Percentiles rank a stretch among this genome's conserved stretches.
phyloP scores from a whole-genome alignment of 2,329 filamentous ascomycete genomes.

The Karstenula rhodostoma region DNA sequence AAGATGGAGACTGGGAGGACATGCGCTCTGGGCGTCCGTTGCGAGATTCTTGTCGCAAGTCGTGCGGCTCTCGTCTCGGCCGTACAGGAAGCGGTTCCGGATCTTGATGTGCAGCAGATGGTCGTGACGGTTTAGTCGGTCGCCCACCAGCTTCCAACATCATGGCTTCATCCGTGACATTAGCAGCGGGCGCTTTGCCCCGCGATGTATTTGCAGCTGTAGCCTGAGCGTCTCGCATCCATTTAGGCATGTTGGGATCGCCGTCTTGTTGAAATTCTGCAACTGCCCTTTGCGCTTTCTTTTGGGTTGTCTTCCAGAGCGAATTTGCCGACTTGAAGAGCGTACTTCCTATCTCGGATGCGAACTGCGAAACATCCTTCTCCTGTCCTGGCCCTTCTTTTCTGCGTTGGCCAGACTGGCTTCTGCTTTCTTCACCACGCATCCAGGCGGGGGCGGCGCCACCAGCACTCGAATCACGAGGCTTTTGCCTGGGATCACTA shows the following conservation, averaged over 20 bases:
- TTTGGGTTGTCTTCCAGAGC: slow-evolving; percentile 93
- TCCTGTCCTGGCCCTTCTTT: slow-evolving; percentile 65
- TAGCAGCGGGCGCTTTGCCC: slow-evolving; percentile 30
- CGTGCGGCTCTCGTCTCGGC: slow-evolving; percentile 35
- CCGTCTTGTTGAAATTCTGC: slow-evolving; percentile 79
- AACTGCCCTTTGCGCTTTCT: slow-evolving; percentile 90
- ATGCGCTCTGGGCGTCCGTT: slow-evolving; percentile 48
- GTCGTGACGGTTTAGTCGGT: slow-evolving; percentile 53
- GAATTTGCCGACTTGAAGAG: slow-evolving; percentile 94
- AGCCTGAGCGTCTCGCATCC: slow-evolving; percentile 81
- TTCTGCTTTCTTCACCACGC: slow-evolving; percentile 63
- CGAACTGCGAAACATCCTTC: slow-evolving; percentile 79
- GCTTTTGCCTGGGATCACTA: slow-evolving; percentile 30
- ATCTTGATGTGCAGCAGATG: slow-evolving; percentile 34
- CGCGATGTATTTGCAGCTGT: slow-evolving; percentile 29
- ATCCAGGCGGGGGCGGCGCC: slow-evolving; percentile 68
- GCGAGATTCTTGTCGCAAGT: slow-evolving; percentile 12
- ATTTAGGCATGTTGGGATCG: slow-evolving; percentile 85
- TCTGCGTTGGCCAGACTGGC: slow-evolving; percentile 56
- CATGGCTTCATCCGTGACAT: slow-evolving; percentile 67
- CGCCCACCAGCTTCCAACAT: slow-evolving; percentile 76
- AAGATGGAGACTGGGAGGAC: slow-evolving; percentile 50
- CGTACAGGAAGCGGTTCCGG: slow-evolving; percentile 33
- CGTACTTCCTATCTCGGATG: slow-evolving; percentile 81
- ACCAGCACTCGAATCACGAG: slow-evolving; percentile 42